A percentile compares a stretch with the other conserved stretches of the same genome.
Evolutionary conservation across 2,329 filamentous ascomycete genomes (phyloP).

Genomic region (Pseudogymnoascus pannorum): DNA sequence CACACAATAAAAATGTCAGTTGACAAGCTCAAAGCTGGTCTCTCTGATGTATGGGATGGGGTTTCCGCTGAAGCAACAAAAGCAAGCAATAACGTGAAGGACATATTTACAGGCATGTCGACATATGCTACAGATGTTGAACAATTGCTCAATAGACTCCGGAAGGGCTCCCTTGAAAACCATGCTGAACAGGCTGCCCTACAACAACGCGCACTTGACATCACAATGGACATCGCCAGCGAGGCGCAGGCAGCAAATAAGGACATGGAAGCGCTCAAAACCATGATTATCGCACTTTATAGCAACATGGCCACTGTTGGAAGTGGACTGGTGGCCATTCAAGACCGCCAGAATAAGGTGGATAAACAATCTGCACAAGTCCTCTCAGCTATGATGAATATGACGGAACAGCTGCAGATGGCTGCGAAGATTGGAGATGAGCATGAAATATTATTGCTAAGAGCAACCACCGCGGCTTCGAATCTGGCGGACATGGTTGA

Average conservation of each 20-base stretch:
- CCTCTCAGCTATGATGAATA: conserved; percentile 1
- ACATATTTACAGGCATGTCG: neutral
- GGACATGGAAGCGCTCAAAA: neutral
- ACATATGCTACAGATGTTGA: neutral
- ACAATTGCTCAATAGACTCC: neutral
- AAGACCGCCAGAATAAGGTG: conserved; percentile 6
- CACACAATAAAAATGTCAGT: neutral
- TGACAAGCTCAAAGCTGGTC: conserved; percentile 6
- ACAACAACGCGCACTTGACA: neutral
- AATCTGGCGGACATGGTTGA: neutral
- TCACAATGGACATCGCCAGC: neutral
- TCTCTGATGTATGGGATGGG: conserved; percentile 1
- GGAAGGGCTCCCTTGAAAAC: neutral
- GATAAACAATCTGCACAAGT: neutral
- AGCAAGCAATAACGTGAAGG: conserved; percentile 1
- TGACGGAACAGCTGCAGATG: neutral
- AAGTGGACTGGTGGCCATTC: neutral
- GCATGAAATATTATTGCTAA: neutral
- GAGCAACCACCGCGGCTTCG: neutral
- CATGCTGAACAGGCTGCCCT: conserved; percentile 3
- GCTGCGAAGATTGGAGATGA: neutral
- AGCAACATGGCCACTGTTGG: neutral
- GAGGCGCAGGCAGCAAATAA: conserved; percentile 4
- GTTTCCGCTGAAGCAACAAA: conserved; percentile 1
- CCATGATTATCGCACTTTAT: neutral